These are phyloP conservation scores for Plantago lanceolata DNA, from an alignment of 305 asterid species.

Conservation along the genomic window DNA sequence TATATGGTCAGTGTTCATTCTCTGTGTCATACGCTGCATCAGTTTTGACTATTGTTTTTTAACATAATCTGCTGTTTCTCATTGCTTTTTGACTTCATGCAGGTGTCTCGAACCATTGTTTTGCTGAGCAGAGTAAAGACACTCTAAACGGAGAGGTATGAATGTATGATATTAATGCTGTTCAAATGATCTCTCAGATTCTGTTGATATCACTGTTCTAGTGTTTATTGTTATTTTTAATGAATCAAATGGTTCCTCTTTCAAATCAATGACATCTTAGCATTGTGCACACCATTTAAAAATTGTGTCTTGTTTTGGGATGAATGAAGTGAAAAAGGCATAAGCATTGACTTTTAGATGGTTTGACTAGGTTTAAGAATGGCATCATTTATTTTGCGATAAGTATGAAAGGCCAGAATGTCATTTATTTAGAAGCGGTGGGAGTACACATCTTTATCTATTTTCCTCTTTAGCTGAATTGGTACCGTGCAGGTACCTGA, in stretches of 20 bases:
- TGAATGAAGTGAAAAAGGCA: not conserved
- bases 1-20: slow-evolving; percentile 7
- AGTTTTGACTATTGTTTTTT: slow-evolving; percentile 21
- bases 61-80: slow-evolving; percentile 17
- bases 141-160: slow-evolving; percentile 44
- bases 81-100: slow-evolving; percentile 25
- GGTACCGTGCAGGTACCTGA: slow-evolving; percentile 43
- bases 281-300: too few relatives aligned
- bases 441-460: too few relatives aligned
- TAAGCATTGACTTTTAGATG: not conserved
- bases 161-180: slow-evolving; percentile 37
- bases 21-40: not conserved
- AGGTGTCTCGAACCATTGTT: slow-evolving; percentile 36
- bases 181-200: not conserved
- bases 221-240: not conserved
- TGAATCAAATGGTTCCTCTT: not conserved
- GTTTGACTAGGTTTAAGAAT: not conserved
- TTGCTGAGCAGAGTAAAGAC: slow-evolving; percentile 32
- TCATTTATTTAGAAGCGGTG: not conserved
- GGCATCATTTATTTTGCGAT: not conserved
- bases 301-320: too few relatives aligned
- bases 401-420: not conserved
- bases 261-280: too few relatives aligned
- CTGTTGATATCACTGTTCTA: not conserved
- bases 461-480: not conserved